Base-by-base conservation (phyloP, 2,329 filamentous ascomycete species). In the Rugonectria rugulosa region DNA sequence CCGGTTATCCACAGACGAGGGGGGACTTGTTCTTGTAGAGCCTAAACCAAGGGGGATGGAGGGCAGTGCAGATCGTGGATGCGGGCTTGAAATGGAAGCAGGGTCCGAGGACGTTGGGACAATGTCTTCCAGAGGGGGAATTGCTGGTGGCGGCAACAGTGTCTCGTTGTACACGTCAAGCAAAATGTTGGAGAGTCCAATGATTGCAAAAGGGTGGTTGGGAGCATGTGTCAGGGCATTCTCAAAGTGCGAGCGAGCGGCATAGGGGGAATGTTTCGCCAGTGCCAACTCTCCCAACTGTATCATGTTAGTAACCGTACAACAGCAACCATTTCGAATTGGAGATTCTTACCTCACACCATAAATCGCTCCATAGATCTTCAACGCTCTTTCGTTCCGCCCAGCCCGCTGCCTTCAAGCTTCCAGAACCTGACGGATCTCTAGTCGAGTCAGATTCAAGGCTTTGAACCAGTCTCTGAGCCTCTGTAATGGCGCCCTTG, bases 341-440 rank as follows among this genome's bases (percentile, higher is more conserved):
- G 5, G 14, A 12, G 12, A 12, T 19, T 75, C 86, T 79, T 79
- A 92, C 91, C 78, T 96, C 91, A 14, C 89, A 82, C 73, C 86
- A 90, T 1, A 96, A 83, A 72, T 98, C 93, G 24, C 84, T 92
- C 88, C 89, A 91, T 40, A 96, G 77, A 72, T 92, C 90, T 69
- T 96, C 92, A 6, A 92, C 84, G 66, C 89, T 92, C 76, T 90
- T 94, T 38, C 86, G 86, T 59, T 88, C 86, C 23, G 89, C 92
- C 92, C 92, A 97, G 9, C 87, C 86, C 17, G 84, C 81, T 37
- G 86, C 77, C 47, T 83, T 83, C 32, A 90, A 81, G 7, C 84
- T 82, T 41, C 84, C 80, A 14, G 83, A 83, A 29, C 84, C 88
- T 1, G 85, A 85, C 3, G 84, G 79, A 41, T 90, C 85, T 49